These are phyloP conservation scores for Capniomyces stellatus DNA, from an alignment of 371 early-diverging fungal species.

Conservation along the genomic window DNA sequence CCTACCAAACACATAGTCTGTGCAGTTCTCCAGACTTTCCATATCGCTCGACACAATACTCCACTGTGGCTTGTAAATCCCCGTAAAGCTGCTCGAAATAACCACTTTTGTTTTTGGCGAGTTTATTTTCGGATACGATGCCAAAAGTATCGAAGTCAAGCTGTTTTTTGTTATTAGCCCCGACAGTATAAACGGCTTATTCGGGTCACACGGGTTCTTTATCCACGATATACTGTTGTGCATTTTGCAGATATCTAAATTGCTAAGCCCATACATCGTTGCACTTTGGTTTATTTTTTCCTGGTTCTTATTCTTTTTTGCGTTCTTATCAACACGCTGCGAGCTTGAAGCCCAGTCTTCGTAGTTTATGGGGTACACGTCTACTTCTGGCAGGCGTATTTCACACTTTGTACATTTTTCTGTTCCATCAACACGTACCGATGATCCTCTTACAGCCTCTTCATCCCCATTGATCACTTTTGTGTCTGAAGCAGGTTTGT, in stretches of 20 bases:
- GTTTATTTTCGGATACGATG: background rate
- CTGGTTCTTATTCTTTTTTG: too few relatives aligned
- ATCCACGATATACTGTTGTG: background rate
- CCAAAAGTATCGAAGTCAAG: background rate
- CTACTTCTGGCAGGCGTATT: too few relatives aligned
- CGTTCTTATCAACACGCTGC: too few relatives aligned
- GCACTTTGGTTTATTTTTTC: too few relatives aligned
- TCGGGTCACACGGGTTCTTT: background rate
- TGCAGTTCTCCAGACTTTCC: background rate
- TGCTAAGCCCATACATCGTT: too few relatives aligned
- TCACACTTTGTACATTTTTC: too few relatives aligned
- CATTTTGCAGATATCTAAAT: background rate
- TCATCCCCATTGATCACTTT: too few relatives aligned
- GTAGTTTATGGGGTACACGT: too few relatives aligned
- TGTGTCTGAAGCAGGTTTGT: too few relatives aligned
- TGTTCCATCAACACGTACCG: too few relatives aligned
- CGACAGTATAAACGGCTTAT: background rate
- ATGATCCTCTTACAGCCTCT: too few relatives aligned
- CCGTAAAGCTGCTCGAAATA: background rate
- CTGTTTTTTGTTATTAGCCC: background rate
- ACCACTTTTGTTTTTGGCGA: background rate
- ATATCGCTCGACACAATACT: background rate
- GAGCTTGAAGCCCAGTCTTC: too few relatives aligned
- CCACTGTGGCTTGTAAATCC: background rate
- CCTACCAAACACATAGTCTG: background rate